Percentiles rank a stretch among this genome's conserved stretches.
Conservation (phyloP, 441 rosid genomes). For the Erysimum pusillum region DNA sequence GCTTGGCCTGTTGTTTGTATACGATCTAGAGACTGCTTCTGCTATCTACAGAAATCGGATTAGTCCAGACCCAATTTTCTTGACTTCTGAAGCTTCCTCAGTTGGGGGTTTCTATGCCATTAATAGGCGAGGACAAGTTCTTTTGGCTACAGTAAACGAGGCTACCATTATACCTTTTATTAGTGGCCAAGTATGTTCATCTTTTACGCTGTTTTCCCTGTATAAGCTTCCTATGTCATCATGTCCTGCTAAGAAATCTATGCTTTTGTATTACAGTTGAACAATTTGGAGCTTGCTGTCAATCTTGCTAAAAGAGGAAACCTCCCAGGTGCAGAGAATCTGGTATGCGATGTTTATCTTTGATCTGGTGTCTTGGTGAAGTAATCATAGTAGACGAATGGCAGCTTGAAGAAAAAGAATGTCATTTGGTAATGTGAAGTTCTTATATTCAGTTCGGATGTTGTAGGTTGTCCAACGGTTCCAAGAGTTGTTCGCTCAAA, state of each 20-base stretch:
- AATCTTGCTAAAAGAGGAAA: conserved; percentile 99
- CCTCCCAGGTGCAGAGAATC: conserved; percentile 98
- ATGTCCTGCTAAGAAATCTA: conserved; percentile 29
- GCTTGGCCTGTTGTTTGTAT: conserved; percentile 97
- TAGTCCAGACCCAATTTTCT: conserved; percentile 98
- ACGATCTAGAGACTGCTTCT: conserved; percentile 98
- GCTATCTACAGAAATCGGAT: conserved; percentile 99
- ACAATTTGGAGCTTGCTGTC: conserved; percentile 96
- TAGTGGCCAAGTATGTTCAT: conserved; percentile 87
- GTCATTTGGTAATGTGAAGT: conserved; percentile 22
- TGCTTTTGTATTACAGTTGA: conserved; percentile 65
- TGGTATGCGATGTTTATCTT: conserved; percentile 56
- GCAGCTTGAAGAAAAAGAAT: conserved; percentile 1
- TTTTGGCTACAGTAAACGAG: conserved; percentile 95
- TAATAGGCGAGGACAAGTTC: conserved; percentile 98
- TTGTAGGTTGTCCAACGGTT: conserved; percentile 98
- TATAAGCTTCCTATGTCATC: conserved; percentile 5
- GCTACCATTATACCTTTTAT: conserved; percentile 96
- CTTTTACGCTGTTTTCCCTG: conserved; percentile 1
- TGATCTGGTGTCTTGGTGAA: conserved; percentile 28
- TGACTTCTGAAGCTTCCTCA: conserved; percentile 94
- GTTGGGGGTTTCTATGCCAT: conserved; percentile 96
- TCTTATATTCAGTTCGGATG: conserved; percentile 39
- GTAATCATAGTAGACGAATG: conserved; percentile 8
- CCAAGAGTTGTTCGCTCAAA: conserved; percentile 98